Evolutionary conservation across 2,329 filamentous ascomycete genomes (phyloP).

Genomic region (Leptographium lundbergii): DNA sequence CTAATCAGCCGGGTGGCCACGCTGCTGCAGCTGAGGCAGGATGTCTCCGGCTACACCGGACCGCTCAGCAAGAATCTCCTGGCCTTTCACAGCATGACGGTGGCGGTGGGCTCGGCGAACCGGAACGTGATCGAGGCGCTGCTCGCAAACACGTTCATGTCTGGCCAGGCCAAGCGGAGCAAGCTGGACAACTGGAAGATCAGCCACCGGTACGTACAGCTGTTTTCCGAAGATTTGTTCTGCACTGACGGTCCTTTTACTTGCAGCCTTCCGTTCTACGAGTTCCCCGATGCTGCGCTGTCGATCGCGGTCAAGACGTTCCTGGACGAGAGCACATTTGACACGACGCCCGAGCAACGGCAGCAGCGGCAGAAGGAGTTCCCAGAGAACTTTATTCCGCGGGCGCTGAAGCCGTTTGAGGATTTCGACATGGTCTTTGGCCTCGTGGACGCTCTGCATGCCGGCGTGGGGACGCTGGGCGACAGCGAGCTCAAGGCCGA

Average conservation of each 20-base stretch:
- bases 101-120: constrained; percentile 64
- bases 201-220: constrained; percentile 50
- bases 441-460: constrained; percentile 45
- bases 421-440: constrained; percentile 45
- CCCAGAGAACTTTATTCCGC: constrained; percentile 42
- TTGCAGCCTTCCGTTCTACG: constrained; percentile 12
- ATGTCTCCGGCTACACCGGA: constrained; percentile 82
- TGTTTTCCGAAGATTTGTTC: no score
- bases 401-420: constrained; percentile 43
- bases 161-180: constrained; percentile 63
- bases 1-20: constrained; percentile 80
- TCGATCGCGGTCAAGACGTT: constrained; percentile 73
- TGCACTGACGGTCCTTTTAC: neutral
- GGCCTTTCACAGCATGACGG: constrained; percentile 72
- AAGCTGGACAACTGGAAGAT: constrained; percentile 55
- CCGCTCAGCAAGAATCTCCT: constrained; percentile 84
- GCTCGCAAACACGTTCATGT: constrained; percentile 66
- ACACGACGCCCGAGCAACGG: constrained; percentile 33
- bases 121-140: constrained; percentile 78
- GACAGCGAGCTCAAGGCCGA: constrained; percentile 31
- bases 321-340: constrained; percentile 44
- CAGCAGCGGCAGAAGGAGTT: constrained; percentile 34
- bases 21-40: constrained; percentile 69
- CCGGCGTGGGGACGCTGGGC: constrained; percentile 42
- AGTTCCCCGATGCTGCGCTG: constrained; percentile 59